Percentiles rank a stretch among this genome's conserved stretches.
Evolutionary conservation across 148 eudicot genomes (phyloP).

Genomic region (Rhododendron vialii): DNA sequence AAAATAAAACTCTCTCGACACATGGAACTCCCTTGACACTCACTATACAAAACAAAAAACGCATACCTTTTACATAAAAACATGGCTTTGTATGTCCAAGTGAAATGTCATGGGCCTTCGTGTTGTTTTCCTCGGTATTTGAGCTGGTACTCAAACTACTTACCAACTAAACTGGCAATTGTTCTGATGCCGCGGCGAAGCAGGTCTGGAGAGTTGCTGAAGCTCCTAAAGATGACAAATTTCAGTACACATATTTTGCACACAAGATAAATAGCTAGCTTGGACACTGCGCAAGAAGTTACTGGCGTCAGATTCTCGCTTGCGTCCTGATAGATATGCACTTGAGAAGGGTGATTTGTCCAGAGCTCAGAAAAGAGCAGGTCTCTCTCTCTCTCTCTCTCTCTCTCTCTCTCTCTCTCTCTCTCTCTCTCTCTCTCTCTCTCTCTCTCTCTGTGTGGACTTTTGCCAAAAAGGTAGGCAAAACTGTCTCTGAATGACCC

Average conservation of each 20-base stretch:
- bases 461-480: not conserved
- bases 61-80: not conserved
- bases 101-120: not conserved
- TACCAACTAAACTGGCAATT: not conserved
- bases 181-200: not conserved
- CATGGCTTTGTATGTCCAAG: not conserved
- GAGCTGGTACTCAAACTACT: not conserved
- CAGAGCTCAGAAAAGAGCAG: constrained; percentile 82
- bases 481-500: not conserved
- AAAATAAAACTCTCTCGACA: not conserved
- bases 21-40: not conserved
- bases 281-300: constrained; percentile 80
- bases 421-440: no score
- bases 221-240: constrained; percentile 65
- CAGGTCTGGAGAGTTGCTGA: constrained; percentile 85
- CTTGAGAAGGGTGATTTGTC: constrained; percentile 82
- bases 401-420: constrained; percentile 1
- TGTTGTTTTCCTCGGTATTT: not conserved
- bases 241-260: constrained; percentile 76
- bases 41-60: not conserved
- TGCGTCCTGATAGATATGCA: constrained; percentile 83
- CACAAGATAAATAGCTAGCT: constrained; percentile 84
- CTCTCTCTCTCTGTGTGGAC: no score
- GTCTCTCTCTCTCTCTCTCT: constrained; percentile 38
- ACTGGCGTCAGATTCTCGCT: constrained; percentile 79